Evolutionary conservation across 2,329 filamentous ascomycete species (phyloP), one percentile per base, ranked within the genome.

Genomic region (Escovopsis weberi): DNA sequence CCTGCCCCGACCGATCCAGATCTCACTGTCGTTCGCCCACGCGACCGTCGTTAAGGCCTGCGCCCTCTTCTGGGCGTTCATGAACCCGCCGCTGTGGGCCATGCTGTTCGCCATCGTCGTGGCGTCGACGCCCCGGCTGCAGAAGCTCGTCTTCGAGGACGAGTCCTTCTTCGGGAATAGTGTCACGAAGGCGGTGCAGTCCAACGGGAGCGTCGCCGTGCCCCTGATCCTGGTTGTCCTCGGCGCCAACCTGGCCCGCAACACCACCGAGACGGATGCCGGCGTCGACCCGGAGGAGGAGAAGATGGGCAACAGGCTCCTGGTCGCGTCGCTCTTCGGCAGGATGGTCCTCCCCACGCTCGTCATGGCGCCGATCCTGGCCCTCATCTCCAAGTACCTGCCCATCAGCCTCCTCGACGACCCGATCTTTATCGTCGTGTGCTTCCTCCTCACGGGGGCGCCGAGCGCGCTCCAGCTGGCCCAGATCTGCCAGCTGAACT

Each of bases 401-500:
- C 86, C 86, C 3, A 74, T 98, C 55, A 93, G 85, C 67, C 96
- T 98, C 53, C 69, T 98, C 32, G 91, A 93, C 58, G 91, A 98
- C 57, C 91, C 91, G 9, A 98, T 98, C 54, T 98, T 98, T 61
- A 80, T 98, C 51, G 85, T 98, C 51, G 91, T 98, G 33, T 95
- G 88, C 65, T 98, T 96, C 72, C 70, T 98, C 50, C 82, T 98
- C 51, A 89, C 86, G 0, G 91, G 91, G 33, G 91, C 91, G 3
- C 91, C 91, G 6, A 93, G 83, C 48, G 91, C 91, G 26, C 70
- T 98, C 49, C 91, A 98, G 64, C 68, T 98, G 56, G 89, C 91
- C 6, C 91, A 98, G 65, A 98, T 98, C 47, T 98, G 91, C 65
- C 91, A 96, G 70, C 84, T 96, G 65, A 98, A 98, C 63, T 82